Evolutionary conservation across 768 basidiomycete genomes (phyloP).

Genomic region (Agaricus bisporus): DNA sequence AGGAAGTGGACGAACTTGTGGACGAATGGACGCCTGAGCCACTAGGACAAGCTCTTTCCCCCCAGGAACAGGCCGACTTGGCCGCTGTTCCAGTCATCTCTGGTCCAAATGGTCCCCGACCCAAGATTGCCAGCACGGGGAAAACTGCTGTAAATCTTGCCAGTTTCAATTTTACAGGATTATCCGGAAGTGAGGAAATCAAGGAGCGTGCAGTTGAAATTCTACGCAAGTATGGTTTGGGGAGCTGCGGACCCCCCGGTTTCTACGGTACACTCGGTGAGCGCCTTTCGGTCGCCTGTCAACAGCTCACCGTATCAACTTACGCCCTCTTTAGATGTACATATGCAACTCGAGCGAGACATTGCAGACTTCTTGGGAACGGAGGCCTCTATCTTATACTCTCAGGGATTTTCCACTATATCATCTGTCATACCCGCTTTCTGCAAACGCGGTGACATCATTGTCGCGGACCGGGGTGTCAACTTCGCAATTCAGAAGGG

Average conservation of each 20-base stretch:
- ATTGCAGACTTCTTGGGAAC: conserved; percentile 89
- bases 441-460: conserved; percentile 95
- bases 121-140: conserved; percentile 64
- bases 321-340: conserved; percentile 60
- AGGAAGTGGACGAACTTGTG: conserved; percentile 97
- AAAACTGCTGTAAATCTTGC: conserved; percentile 83
- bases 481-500: conserved; percentile 97
- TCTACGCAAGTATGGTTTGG: conserved; percentile 84
- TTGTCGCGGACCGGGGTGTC: conserved; percentile 96
- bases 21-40: conserved; percentile 93
- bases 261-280: conserved; percentile 95
- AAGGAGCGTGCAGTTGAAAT: conserved; percentile 83
- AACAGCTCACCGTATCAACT: neutral
- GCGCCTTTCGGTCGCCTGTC: conserved; percentile 20
- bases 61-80: conserved; percentile 63
- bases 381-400: conserved; percentile 86
- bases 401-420: conserved; percentile 88
- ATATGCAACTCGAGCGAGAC: conserved; percentile 82
- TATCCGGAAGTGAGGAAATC: conserved; percentile 82
- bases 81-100: conserved; percentile 67
- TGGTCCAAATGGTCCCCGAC: conserved; percentile 79
- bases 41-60: conserved; percentile 56
- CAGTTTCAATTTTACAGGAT: conserved; percentile 87
- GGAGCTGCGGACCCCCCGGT: conserved; percentile 92
- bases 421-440: conserved; percentile 96